Base-by-base conservation (phyloP, 2,329 filamentous ascomycete species). In the Pestalotiopsis sp. region DNA sequence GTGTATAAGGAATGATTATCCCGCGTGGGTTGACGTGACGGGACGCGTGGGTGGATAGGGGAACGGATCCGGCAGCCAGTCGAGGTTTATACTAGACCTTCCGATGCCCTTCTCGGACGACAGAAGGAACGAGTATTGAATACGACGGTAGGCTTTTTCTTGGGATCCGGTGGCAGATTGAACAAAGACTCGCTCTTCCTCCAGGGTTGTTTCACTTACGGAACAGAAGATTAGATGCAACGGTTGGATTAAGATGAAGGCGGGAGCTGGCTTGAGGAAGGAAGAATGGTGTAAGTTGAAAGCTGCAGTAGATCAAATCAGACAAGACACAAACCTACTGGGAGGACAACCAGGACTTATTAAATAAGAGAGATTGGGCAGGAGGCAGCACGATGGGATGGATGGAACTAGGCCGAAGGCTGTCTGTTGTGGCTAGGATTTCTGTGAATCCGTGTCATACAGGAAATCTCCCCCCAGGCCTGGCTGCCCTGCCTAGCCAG, bases 311-410 rank as follows among this genome's bases (percentile, higher is more conserved):
- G 45, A 63, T 39, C 27, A 39, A 41, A 60, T 38, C 58, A 60
- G 58, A 38, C 25, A 60, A 39, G 38, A 38, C 60, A 39, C 60
- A 36, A 63, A 38, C 31, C 23, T 49, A 20, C 11, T 13, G 45
- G 64, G 64, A 66, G 64, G 64, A 66, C 64, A 66, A 36, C 64
- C 25, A 20, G 49, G 11, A 58, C 45, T 66, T 56, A 66, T 57
- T 57, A 57, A 66, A 66, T 66, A 57, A 31, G 7, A 23, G 45
- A 52, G 45, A 52, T 52, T 52, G 17, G 45, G 45, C 45, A 52
- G 20, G 45, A 52, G 17, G 59, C 59, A 62, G 31, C 14, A 36
- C 59, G 31, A 39, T 36, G 17, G n/a, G 45, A 52, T n/a, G 45
- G 17, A 20, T 52, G 45, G 45, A 52, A 52, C 45, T 52, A 52